Evolutionary conservation across 2,329 filamentous ascomycete species (phyloP).

Genomic region (Phyllosticta paracitricarpa): DNA sequence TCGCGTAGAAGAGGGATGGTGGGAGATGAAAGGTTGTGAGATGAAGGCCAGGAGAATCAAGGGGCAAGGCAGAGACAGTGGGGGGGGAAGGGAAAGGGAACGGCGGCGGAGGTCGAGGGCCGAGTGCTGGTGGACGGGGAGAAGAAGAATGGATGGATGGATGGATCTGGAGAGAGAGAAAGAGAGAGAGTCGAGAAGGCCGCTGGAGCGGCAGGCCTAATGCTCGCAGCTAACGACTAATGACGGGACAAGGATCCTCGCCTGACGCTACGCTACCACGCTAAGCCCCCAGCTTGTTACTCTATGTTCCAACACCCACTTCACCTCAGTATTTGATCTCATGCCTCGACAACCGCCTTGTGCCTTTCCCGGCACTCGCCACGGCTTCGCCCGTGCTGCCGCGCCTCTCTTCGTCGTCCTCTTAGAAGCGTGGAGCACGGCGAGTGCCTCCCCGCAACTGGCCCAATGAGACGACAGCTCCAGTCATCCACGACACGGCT

Average conservation of each 20-base stretch:
- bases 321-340: slow-evolving; percentile 1
- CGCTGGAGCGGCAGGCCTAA: background rate
- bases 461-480: slow-evolving; percentile 5
- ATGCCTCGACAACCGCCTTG: background rate
- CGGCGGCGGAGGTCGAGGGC: slow-evolving; percentile 2
- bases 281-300: slow-evolving; percentile 4
- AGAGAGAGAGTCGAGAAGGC: background rate
- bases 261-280: slow-evolving; percentile 8
- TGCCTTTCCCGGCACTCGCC: background rate
- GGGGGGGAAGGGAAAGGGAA: background rate
- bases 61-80: background rate
- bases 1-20: slow-evolving; percentile 5
- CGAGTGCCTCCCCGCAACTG: slow-evolving; percentile 3
- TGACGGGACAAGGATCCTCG: background rate
- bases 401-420: background rate
- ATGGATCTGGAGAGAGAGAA: background rate
- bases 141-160: background rate
- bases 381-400: background rate
- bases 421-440: background rate
- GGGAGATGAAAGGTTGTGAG: background rate
- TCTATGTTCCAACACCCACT: slow-evolving; percentile 1
- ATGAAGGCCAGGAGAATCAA: background rate
- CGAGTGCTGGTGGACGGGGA: background rate
- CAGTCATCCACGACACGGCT: background rate
- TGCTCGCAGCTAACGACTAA: background rate